phyloP scores from a whole-genome alignment of 2,329 filamentous ascomycete species.

The Trichoderma polysporum region DNA sequence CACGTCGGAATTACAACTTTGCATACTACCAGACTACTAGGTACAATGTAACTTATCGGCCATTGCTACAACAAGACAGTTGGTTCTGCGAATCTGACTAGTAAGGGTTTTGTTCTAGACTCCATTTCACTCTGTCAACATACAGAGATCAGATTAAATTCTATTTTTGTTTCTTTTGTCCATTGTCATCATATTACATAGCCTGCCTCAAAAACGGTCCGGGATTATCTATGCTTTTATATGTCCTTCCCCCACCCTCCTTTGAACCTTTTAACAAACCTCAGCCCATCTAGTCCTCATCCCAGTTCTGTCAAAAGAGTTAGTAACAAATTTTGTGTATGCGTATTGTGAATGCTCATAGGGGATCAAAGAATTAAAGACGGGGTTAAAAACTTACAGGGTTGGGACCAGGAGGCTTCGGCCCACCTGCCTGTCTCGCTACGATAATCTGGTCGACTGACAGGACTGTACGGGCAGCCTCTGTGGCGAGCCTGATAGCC shows the following conservation, averaged over 20 bases:
- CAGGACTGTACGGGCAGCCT: slow-evolving; percentile 88
- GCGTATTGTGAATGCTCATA: background rate
- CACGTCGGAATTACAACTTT: background rate
- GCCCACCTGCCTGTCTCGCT: slow-evolving; percentile 91
- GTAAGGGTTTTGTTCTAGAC: no score
- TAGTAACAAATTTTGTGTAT: slow-evolving; percentile 27
- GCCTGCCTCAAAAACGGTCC: slow-evolving; percentile 4
- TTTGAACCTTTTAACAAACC: background rate
- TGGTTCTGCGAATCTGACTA: background rate
- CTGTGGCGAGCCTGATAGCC: slow-evolving; percentile 96
- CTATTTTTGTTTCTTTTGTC: slow-evolving; percentile 16
- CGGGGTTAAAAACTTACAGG: slow-evolving; percentile 48
- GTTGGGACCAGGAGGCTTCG: slow-evolving; percentile 94
- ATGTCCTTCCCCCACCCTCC: slow-evolving; percentile 18
- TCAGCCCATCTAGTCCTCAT: slow-evolving; percentile 55
- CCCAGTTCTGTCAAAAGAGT: slow-evolving; percentile 54
- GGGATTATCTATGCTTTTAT: slow-evolving; percentile 29
- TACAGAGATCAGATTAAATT: slow-evolving; percentile 18
- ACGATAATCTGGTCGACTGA: slow-evolving; percentile 99
- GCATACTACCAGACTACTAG: background rate
- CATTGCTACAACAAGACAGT: background rate
- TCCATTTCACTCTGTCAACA: background rate
- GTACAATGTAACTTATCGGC: background rate
- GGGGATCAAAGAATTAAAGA: background rate
- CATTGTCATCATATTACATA: slow-evolving; percentile 17